Base-by-base conservation (phyloP, 306 rosid genomes). In the Potentilla sterilis region DNA sequence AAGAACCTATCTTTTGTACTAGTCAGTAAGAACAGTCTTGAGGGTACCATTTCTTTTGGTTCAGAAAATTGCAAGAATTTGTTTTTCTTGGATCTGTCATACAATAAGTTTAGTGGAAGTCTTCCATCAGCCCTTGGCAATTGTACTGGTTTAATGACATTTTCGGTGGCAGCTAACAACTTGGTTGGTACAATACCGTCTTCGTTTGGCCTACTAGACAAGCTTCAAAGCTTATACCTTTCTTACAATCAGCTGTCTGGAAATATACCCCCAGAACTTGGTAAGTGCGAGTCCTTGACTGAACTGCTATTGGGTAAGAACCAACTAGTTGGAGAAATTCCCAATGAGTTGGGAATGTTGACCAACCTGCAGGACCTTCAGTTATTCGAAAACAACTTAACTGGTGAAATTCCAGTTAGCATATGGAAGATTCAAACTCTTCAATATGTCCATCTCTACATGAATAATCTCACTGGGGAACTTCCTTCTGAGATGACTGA, bases 371-470 rank as follows among this genome's bases (percentile, higher is more conserved):
- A 57, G 55, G 86, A 84, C 40, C 90, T 94, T 72, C 78, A 82
- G 49, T 72, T 92, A 81, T 90, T 85, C 65, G 51, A 79, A 7
- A 94, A 94, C 78, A 79, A 28, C 40, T 77, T 94, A 75, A 83
- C 67, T 0, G 98, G 98, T 35, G 88, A 90, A 81, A 90, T 94
- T 82, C 98, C 98, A 4, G 79, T 78, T 5, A 83, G 90, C 63
- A 73, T 94, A 14, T 94, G 98, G 98, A 94, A 90, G 91, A 92
- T 90, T 80, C 89, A 73, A 52, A 73, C 84, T 66, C 96, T 94
- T 49, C 43, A 85, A 81, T 35, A 84, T 54, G 65, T 94, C 78
- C 81, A 75, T 71, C 81, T 94, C 70, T 90, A 91, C 70, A 81
- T 84, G 28, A 94, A 94, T 48, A 86, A 75, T 62, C 96, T 94